Conservation (phyloP, 2,329 filamentous ascomycete species). For the Ophiostoma himal-ulmi region DNA sequence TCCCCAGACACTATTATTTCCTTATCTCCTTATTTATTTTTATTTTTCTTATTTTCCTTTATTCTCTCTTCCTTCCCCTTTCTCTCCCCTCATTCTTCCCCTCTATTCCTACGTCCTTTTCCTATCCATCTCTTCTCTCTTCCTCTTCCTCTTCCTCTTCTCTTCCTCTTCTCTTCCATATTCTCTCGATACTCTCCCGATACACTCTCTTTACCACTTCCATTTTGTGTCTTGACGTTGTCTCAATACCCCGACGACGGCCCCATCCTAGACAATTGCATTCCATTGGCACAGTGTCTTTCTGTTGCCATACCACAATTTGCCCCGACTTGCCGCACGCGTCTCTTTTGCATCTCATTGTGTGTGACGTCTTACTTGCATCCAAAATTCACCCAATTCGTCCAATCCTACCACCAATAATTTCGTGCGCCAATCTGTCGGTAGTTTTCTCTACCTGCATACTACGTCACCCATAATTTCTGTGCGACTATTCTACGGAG, state of each 20-base stretch:
- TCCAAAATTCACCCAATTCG: not conserved
- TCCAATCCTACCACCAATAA: not conserved
- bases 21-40: not conserved
- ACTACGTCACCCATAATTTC: not conserved
- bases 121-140: not conserved
- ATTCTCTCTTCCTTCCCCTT: not conserved
- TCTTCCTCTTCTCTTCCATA: not conserved
- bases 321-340: not conserved
- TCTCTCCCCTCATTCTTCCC: not conserved
- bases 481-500: not conserved
- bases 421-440: not conserved
- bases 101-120: too few species aligned
- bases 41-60: not conserved
- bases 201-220: not conserved
- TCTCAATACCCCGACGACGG: not conserved
- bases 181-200: not conserved
- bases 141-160: not conserved
- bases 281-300: not conserved
- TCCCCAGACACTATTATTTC: constrained; percentile 10
- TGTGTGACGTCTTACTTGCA: constrained; percentile 5
- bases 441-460: not conserved
- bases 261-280: constrained; percentile 1
- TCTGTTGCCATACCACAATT: not conserved
- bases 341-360: constrained; percentile 3
- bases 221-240: not conserved